phyloP scores from a whole-genome alignment of 768 basidiomycete genomes.

The Boletus coccyginus region DNA sequence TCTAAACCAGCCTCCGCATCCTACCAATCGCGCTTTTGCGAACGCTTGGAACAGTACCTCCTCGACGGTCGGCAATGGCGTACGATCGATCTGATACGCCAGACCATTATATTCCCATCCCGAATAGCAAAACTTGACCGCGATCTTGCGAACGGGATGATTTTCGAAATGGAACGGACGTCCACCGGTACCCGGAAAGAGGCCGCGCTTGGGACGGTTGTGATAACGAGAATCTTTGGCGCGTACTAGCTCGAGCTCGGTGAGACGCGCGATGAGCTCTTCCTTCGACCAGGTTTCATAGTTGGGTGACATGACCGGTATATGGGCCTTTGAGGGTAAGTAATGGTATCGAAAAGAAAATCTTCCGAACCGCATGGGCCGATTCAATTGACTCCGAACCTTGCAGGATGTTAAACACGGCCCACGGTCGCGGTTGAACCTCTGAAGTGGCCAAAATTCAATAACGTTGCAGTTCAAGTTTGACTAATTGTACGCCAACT shows the following conservation, averaged over 20 bases:
- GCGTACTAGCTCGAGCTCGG: slow-evolving; percentile 49
- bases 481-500: too few relatives aligned
- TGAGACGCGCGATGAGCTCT: slow-evolving; percentile 65
- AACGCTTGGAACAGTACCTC: slow-evolving; percentile 80
- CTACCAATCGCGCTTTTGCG: slow-evolving; percentile 73
- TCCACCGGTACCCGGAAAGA: slow-evolving; percentile 7
- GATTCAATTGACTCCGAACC: neutral
- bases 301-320: slow-evolving; percentile 36
- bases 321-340: slow-evolving; percentile 25
- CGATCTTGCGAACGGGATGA: slow-evolving; percentile 84
- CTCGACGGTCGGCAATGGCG: slow-evolving; percentile 88
- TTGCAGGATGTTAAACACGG: too few relatives aligned
- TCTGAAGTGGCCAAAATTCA: too few relatives aligned
- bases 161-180: slow-evolving; percentile 62
- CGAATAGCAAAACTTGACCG: slow-evolving; percentile 88
- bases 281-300: slow-evolving; percentile 64
- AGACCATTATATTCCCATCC: slow-evolving; percentile 93
- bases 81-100: slow-evolving; percentile 69
- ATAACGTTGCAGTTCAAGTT: too few relatives aligned
- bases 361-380: slow-evolving; percentile 31
- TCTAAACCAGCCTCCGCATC: slow-evolving; percentile 70
- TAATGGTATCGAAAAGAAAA: slow-evolving; percentile 34
- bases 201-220: slow-evolving; percentile 13
- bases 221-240: slow-evolving; percentile 5
- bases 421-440: too few relatives aligned